Evolutionary conservation across 345 rosid genomes (phyloP).

Genomic region (Hevea brasiliensis): DNA sequence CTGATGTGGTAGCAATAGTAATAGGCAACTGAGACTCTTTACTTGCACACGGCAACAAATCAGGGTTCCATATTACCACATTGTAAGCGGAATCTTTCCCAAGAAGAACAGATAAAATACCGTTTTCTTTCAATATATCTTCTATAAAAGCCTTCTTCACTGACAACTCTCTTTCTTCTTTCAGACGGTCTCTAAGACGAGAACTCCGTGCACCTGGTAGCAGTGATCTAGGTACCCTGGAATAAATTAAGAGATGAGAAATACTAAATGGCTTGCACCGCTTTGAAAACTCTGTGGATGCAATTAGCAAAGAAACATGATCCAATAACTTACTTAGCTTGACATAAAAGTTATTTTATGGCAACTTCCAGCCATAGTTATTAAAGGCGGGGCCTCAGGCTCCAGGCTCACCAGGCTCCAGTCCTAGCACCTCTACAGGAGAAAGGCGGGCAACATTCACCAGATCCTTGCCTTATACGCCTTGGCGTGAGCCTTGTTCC

Average conservation of each 20-base stretch:
- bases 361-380: not conserved
- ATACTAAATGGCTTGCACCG: slow-evolving; percentile 7
- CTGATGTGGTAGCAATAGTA: slow-evolving; percentile 29
- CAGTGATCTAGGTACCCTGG: slow-evolving; percentile 92
- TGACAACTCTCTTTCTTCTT: slow-evolving; percentile 84
- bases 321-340: not conserved
- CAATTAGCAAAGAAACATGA: slow-evolving; percentile 1
- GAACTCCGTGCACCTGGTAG: slow-evolving; percentile 97
- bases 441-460: no score
- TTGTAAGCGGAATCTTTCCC: slow-evolving; percentile 45
- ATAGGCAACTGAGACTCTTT: slow-evolving; percentile 45
- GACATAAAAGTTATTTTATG: not conserved
- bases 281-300: not conserved
- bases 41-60: slow-evolving; percentile 60
- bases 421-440: no score
- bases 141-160: slow-evolving; percentile 90
- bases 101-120: slow-evolving; percentile 55
- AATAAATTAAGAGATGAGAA: slow-evolving; percentile 22
- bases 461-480: no score
- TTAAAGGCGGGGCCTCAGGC: no score
- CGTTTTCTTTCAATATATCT: slow-evolving; percentile 75
- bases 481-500: no score
- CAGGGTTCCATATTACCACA: slow-evolving; percentile 80
- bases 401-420: no score
- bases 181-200: slow-evolving; percentile 86